A percentile compares a stretch with the other conserved stretches of the same genome.
Evolutionary conservation across 345 rosid genomes (phyloP).

Genomic region (Mallotus nudiflorus): DNA sequence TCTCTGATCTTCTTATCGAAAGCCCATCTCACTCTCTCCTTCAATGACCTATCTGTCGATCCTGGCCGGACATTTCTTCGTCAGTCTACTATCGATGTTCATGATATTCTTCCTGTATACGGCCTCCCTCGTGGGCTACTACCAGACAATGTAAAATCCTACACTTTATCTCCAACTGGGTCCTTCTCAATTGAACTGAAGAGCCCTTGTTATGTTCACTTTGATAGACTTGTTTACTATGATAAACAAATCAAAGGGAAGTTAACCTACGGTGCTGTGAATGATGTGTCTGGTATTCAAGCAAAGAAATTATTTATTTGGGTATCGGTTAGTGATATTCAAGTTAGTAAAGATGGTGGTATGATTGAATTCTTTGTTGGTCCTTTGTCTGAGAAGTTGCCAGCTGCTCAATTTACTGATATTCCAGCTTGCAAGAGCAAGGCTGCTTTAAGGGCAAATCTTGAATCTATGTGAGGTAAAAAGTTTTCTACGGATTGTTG

Average conservation of each 20-base stretch:
- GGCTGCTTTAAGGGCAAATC: conserved; percentile 17
- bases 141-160: conserved; percentile 60
- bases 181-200: conserved; percentile 48
- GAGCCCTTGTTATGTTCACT: conserved; percentile 54
- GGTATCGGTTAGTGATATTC: conserved; percentile 63
- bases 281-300: conserved; percentile 56
- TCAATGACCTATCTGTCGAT: too few species aligned
- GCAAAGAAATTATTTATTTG: conserved; percentile 68
- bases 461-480: conserved; percentile 37
- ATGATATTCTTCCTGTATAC: conserved; percentile 62
- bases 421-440: conserved; percentile 56
- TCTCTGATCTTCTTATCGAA: conserved; percentile 21
- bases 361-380: conserved; percentile 76
- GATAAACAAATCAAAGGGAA: conserved; percentile 53
- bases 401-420: conserved; percentile 52
- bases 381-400: conserved; percentile 57
- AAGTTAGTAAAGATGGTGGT: conserved; percentile 31
- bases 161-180: conserved; percentile 45
- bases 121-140: conserved; percentile 75
- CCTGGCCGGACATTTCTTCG: conserved; percentile 4
- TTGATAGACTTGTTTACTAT: conserved; percentile 56
- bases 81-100: conserved; percentile 40
- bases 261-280: conserved; percentile 58
- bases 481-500: too few species aligned
- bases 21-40: conserved; percentile 29